Conservation (phyloP, 345 rosid species). For the Pelargonium nanum region DNA sequence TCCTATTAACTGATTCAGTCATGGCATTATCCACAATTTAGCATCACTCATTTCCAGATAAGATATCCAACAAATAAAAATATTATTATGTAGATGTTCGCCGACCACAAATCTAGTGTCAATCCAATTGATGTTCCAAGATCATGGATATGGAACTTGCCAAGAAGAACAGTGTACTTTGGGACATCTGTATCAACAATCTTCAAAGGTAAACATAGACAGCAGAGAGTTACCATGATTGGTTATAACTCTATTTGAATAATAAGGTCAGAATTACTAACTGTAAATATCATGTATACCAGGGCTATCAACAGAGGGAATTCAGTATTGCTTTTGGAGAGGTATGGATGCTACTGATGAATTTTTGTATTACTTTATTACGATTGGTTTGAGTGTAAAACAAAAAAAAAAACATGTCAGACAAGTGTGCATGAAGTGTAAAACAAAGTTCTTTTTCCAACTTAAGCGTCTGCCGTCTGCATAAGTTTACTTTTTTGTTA, state of each 20-base stretch:
- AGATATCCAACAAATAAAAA: not conserved
- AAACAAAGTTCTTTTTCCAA: no score
- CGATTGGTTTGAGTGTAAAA: not conserved
- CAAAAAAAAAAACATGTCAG: not conserved
- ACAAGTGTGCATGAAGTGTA: no score
- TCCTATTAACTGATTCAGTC: no score
- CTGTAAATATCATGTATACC: constrained; percentile 9
- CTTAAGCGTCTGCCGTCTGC: no score
- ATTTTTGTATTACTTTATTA: not conserved
- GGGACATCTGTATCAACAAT: constrained; percentile 87
- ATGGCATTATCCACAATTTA: no score
- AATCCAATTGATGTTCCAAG: constrained; percentile 73
- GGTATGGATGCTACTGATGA: constrained; percentile 27
- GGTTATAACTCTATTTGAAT: not conserved
- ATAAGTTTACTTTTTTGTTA: no score
- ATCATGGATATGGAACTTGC: constrained; percentile 65
- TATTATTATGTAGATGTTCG: constrained; percentile 50
- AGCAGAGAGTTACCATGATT: constrained; percentile 1
- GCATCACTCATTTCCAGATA: no score
- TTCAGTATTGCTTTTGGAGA: constrained; percentile 94
- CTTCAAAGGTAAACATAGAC: constrained; percentile 53
- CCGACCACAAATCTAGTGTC: constrained; percentile 81
- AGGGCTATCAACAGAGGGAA: constrained; percentile 75
- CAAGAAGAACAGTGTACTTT: constrained; percentile 75
- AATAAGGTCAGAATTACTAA: not conserved